phyloP scores from a whole-genome alignment of 805 yeast species.

The Suhomyces xylopsoci region DNA sequence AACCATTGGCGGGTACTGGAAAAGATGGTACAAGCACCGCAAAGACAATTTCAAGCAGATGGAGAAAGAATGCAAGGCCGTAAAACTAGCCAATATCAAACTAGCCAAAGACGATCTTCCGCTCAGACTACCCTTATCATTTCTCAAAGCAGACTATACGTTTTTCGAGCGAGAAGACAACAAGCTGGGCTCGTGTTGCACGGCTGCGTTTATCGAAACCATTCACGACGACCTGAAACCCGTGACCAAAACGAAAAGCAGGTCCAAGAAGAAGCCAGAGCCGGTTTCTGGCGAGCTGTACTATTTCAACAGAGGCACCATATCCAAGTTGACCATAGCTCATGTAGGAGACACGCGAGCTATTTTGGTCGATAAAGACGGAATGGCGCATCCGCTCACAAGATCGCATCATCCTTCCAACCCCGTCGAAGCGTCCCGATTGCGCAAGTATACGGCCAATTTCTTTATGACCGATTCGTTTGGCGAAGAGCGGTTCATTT shows the following conservation, averaged over 20 bases:
- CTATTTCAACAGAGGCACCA: slow-evolving; percentile 64
- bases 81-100: slow-evolving; percentile 11
- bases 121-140: slow-evolving; percentile 60
- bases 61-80: slow-evolving; percentile 16
- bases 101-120: slow-evolving; percentile 50
- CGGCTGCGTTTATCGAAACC: slow-evolving; percentile 59
- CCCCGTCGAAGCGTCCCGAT: slow-evolving; percentile 69
- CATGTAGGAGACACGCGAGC: slow-evolving; percentile 94
- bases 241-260: no score
- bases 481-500: slow-evolving; percentile 83
- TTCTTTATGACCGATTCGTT: slow-evolving; percentile 82
- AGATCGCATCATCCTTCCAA: slow-evolving; percentile 85
- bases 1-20: slow-evolving; percentile 83
- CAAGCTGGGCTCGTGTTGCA: slow-evolving; percentile 69
- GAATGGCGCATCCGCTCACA: slow-evolving; percentile 76
- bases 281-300: slow-evolving; percentile 29
- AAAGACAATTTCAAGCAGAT: slow-evolving; percentile 27
- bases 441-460: slow-evolving; percentile 58
- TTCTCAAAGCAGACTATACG: slow-evolving; percentile 61
- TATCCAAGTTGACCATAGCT: slow-evolving; percentile 69
- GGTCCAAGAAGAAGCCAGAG: slow-evolving; percentile 12
- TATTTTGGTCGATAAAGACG: slow-evolving; percentile 75
- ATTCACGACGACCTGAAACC: slow-evolving; percentile 15
- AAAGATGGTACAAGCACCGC: slow-evolving; percentile 58
- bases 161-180: slow-evolving; percentile 42